Evolutionary conservation across 2,329 filamentous ascomycete species (phyloP).

Genomic region (Fusarium nisikadoi): DNA sequence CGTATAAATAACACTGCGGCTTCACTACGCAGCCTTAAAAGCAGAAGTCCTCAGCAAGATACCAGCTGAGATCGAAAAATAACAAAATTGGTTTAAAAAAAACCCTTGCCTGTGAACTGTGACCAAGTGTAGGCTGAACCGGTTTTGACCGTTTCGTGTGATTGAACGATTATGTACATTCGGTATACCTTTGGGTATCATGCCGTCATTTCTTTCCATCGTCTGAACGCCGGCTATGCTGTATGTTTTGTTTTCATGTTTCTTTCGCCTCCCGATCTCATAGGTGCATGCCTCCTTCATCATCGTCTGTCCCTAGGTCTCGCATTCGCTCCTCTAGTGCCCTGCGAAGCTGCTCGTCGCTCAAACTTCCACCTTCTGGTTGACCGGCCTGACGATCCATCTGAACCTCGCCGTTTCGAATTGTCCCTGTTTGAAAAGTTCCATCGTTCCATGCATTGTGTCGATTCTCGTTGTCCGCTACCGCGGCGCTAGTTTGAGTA

Average conservation of each 20-base stretch:
- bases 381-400: slow-evolving; percentile 51
- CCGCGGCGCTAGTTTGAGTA: neutral
- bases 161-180: neutral
- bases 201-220: slow-evolving; percentile 28
- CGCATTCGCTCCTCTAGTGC: slow-evolving; percentile 66
- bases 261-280: slow-evolving; percentile 45
- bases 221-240: slow-evolving; percentile 43
- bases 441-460: slow-evolving; percentile 69
- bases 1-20: slow-evolving; percentile 24
- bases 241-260: neutral
- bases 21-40: slow-evolving; percentile 17
- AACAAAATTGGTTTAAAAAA: slow-evolving; percentile 35
- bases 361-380: slow-evolving; percentile 59
- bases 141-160: neutral
- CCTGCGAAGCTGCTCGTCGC: slow-evolving; percentile 68
- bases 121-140: neutral
- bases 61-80: slow-evolving; percentile 38
- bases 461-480: slow-evolving; percentile 12
- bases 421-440: slow-evolving; percentile 70
- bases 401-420: slow-evolving; percentile 62
- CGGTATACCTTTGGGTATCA: slow-evolving; percentile 35
- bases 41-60: slow-evolving; percentile 23
- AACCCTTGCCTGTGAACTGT: neutral
- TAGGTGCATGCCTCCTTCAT: slow-evolving; percentile 71
- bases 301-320: slow-evolving; percentile 54